These are phyloP conservation scores for Phoma herbarum DNA, from an alignment of 2,329 filamentous ascomycete genomes.

Conservation along the genomic window DNA sequence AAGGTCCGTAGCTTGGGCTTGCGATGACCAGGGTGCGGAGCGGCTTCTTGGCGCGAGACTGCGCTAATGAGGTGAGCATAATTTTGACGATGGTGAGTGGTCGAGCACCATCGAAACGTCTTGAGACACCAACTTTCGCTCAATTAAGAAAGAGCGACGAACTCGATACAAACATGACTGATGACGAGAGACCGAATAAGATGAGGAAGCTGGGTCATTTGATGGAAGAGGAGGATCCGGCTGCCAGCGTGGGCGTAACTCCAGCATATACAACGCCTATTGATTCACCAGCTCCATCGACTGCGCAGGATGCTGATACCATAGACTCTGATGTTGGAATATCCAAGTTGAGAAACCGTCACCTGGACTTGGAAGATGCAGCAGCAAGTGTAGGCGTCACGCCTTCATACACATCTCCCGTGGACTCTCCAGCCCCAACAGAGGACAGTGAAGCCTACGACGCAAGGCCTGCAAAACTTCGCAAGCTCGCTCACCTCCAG, in stretches of 20 bases:
- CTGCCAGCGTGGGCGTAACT: slow-evolving; percentile 19
- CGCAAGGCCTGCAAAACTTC: slow-evolving; percentile 63
- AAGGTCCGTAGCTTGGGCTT: slow-evolving; percentile 34
- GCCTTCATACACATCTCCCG: slow-evolving; percentile 17
- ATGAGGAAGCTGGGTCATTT: slow-evolving; percentile 61
- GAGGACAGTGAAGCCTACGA: slow-evolving; percentile 47
- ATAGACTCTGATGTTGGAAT: slow-evolving; percentile 11
- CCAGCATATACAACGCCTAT: slow-evolving; percentile 22
- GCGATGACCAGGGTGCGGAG: slow-evolving; percentile 32
- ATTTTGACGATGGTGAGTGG: slow-evolving; percentile 42
- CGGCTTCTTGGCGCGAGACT: slow-evolving; percentile 23
- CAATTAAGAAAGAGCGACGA: slow-evolving; percentile 10
- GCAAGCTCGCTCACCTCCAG: slow-evolving; percentile 58
- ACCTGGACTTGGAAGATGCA: slow-evolving; percentile 16
- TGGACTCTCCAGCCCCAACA: slow-evolving; percentile 18
- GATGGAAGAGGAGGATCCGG: slow-evolving; percentile 23
- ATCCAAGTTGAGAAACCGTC: slow-evolving; percentile 13
- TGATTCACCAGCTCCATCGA: slow-evolving; percentile 16
- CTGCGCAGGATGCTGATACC: slow-evolving; percentile 1
- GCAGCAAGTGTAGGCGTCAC: slow-evolving; percentile 20
- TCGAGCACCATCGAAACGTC: slow-evolving; percentile 4
- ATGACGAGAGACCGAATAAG: slow-evolving; percentile 64
- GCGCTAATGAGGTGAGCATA: slow-evolving; percentile 39
- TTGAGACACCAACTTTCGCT: slow-evolving; percentile 11
- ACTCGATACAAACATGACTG: slow-evolving; percentile 58